Conservation (phyloP, 2,329 filamentous ascomycete species). For the Thermochaetoides dissita region DNA sequence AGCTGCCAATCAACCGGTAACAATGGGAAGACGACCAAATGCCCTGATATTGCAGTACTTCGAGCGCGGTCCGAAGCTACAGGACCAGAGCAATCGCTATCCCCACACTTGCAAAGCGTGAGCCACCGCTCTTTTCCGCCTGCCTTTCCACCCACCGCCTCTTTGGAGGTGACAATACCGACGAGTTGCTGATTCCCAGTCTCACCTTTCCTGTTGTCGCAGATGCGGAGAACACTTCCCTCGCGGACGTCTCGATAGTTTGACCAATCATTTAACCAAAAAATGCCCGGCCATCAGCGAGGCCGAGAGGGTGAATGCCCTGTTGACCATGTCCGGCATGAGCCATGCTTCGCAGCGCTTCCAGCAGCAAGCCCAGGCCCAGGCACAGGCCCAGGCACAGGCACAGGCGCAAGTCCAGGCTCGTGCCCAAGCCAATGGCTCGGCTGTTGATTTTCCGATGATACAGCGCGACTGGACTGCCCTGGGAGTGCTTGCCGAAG, state of each 20-base stretch:
- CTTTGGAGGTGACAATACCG: neutral
- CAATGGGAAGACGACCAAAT: conserved; percentile 64
- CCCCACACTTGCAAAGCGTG: conserved; percentile 71
- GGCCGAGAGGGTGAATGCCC: conserved; percentile 60
- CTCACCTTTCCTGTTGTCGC: conserved; percentile 1
- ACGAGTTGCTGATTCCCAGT: neutral
- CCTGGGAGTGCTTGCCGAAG: conserved; percentile 75
- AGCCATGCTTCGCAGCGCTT: conserved; percentile 31
- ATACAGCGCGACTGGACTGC: conserved; percentile 50
- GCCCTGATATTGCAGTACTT: conserved; percentile 80
- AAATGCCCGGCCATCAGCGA: conserved; percentile 70
- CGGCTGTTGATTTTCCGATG: conserved; percentile 25
- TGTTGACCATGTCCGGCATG: conserved; percentile 58
- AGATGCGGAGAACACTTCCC: conserved; percentile 73
- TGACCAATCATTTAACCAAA: conserved; percentile 71
- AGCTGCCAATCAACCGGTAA: conserved; percentile 6
- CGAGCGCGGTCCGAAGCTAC: conserved; percentile 69
- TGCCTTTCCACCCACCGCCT: neutral
- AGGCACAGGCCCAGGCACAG: conserved; percentile 14
- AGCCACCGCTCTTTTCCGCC: conserved; percentile 8
- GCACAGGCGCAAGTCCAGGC: conserved; percentile 14
- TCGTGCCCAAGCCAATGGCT: conserved; percentile 13
- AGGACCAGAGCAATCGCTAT: conserved; percentile 83
- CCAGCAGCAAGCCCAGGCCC: conserved; percentile 13
- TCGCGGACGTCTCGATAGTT: conserved; percentile 73